Conservation (phyloP, 495 filamentous ascomycete species). For the Amorphotheca resinae region DNA sequence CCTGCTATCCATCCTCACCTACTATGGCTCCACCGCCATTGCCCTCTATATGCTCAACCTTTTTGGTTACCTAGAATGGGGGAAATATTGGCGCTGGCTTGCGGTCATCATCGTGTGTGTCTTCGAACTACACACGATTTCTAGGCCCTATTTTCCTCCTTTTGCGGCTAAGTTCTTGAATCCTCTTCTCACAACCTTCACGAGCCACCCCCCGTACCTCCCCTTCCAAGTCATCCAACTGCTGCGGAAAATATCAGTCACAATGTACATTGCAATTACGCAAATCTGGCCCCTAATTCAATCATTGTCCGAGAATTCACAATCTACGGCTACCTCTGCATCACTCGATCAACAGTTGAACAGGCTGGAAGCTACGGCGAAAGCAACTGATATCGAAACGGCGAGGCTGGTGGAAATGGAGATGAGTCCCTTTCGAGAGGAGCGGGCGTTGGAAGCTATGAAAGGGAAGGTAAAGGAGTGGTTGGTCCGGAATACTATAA, state of each 20-base stretch:
- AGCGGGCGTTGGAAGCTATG: constrained; percentile 42
- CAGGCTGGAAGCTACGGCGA: constrained; percentile 39
- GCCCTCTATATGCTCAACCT: constrained; percentile 57
- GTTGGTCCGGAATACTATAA: constrained; percentile 61
- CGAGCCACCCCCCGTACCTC: constrained; percentile 52
- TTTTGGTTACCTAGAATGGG: constrained; percentile 73
- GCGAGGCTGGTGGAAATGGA: constrained; percentile 60
- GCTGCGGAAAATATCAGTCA: constrained; percentile 63
- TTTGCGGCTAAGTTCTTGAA: constrained; percentile 49
- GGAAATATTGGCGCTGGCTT: constrained; percentile 83
- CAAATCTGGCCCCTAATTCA: constrained; percentile 59
- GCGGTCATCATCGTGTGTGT: constrained; percentile 52
- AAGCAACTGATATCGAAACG: constrained; percentile 52
- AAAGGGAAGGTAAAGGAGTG: constrained; percentile 61
- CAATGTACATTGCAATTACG: constrained; percentile 82
- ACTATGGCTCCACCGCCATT: constrained; percentile 48
- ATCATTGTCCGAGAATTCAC: constrained; percentile 17
- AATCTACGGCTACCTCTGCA: constrained; percentile 17
- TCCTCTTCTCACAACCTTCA: constrained; percentile 39
- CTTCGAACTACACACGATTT: constrained; percentile 64
- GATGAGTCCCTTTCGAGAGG: constrained; percentile 70
- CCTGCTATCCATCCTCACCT: constrained; percentile 39
- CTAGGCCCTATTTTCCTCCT: constrained; percentile 46
- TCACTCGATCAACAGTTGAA: constrained; percentile 37
- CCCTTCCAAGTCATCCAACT: constrained; percentile 77